Evolutionary conservation across 768 basidiomycete species (phyloP), one percentile per base, ranked within the genome.

Genomic region (Sutorius australiensis): DNA sequence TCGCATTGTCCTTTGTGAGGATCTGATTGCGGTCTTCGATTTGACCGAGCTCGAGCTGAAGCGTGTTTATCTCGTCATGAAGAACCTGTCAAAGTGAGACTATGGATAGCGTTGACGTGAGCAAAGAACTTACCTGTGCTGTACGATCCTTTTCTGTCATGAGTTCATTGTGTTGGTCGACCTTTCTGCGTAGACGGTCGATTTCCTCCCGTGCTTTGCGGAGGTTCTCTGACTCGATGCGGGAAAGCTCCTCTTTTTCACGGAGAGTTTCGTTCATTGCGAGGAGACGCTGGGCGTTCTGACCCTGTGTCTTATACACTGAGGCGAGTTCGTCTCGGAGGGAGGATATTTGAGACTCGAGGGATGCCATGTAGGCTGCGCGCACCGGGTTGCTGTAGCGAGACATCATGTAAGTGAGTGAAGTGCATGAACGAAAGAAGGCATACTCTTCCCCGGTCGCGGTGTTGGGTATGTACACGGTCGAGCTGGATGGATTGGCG

Each of bases 191-290:
- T 38, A 94, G 72, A 34, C 77, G 70, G 4, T 79, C 77, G 46
- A 91, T 78, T 61, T 95, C 91, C 41, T 94, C 91, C 55, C 82
- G 78, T 13, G 85, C 69, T 61, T 87, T 87, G 54, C 93, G 76
- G 27, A 94, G 73, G 60, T 80, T 83, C 66, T 97, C 94, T 2
- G 87, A 78, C 55, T 95, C 86, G 37, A 89, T 78, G 54, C 93
- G 80, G 5, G 88, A 83, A 32, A 87, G 67, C 59, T 98, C 95
- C 65, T 98, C 95, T 70, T 93, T 88, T 69, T 95, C 94, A 46
- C 93, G 84, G 8, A 98, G 77, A 1, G 92, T 92, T 70, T 99
- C 97, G 55, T 92, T 95, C 86, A 99, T 92, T 4, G 89, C 81
- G 13, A 99, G 77, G 8, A 95, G 80, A 36, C 93, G 82, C 67